These are phyloP conservation scores for Xylariaceae sp. DNA, from an alignment of 2,329 filamentous ascomycete genomes.

Conservation along the genomic window DNA sequence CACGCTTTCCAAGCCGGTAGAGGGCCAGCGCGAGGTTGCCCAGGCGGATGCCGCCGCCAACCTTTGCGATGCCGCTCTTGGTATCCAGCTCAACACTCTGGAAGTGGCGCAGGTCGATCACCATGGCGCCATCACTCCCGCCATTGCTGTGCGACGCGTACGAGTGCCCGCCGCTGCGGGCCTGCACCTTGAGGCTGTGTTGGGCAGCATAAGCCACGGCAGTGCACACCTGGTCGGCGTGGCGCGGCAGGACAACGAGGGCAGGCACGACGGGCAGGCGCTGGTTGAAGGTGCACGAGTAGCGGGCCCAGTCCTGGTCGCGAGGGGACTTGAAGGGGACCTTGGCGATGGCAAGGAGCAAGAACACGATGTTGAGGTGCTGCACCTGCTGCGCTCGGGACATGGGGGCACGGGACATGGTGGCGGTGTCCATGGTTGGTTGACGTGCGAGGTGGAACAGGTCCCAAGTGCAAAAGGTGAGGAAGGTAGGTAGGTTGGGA, in stretches of 20 bases:
- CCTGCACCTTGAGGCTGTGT: constrained; percentile 35
- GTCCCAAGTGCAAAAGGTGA: too few species aligned
- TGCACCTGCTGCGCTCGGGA: too few species aligned
- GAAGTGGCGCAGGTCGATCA: constrained; percentile 27
- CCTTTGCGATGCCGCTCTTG: constrained; percentile 20
- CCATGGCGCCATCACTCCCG: constrained; percentile 24
- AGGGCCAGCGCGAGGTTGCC: constrained; percentile 34
- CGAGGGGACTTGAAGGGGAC: constrained; percentile 7
- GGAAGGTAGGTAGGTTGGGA: too few species aligned
- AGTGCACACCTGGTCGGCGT: constrained; percentile 25
- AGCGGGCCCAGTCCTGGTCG: constrained; percentile 13
- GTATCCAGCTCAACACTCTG: constrained; percentile 13
- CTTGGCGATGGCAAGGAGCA: too few species aligned
- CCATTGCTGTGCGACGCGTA: constrained; percentile 39
- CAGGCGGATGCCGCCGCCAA: constrained; percentile 34
- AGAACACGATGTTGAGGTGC: too few species aligned
- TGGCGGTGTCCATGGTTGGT: too few species aligned
- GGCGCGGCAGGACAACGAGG: constrained; percentile 18
- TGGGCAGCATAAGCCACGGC: constrained; percentile 32
- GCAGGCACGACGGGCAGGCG: constrained; percentile 14
- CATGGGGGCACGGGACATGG: too few species aligned
- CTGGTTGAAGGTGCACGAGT: constrained; percentile 17
- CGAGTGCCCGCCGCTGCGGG: constrained; percentile 41
- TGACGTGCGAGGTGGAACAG: too few species aligned
- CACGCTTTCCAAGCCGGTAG: constrained; percentile 26